Evolutionary conservation across 768 basidiomycete species (phyloP), one percentile per base, ranked within the genome.

Genomic region (Heimioporus sp.): DNA sequence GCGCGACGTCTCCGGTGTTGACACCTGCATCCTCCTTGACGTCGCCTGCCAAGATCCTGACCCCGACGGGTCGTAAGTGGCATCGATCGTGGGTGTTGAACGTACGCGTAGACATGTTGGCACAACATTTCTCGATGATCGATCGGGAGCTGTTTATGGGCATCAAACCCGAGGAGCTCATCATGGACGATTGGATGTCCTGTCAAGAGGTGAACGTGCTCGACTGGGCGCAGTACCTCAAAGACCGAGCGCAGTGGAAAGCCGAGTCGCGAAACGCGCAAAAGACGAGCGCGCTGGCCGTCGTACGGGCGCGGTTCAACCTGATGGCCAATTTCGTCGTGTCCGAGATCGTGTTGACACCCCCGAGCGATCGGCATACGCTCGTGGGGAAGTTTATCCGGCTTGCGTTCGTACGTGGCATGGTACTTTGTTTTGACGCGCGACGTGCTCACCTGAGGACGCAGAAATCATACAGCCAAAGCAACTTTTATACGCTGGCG

Each of bases 141-240:
- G 92, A 96, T 56, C 80, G 90, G 21, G 92, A 95, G 59, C 71
- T 95, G 49, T 91, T 93, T 65, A 83, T 89, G 67, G 80, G 81
- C 12, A 78, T 96, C 66, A 87, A 86, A 59, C 93, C 93, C 63
- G 90, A 94, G 62, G 93, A 96, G 61, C 76, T 93, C n/a, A 83
- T 92, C 36, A 76, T 83, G 54, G 80, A 82, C 44, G 83, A 87
- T 36, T 87, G 86, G 86, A 75, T 78, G 66, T 75, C 76, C 10
- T 77, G 79, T 43, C 75, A 80, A 50, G 86, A 76, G 30, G 78
- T 81, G 11, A 79, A 90, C 58, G 79, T 89, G 19, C 75, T 89
- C 16, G 92, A 95, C 65, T 96, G 93, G 94, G 76, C 78, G 13
- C 81, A 82, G 58, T 94, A 86, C 63, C 71, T 94, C 53, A 87